These are phyloP conservation scores for Nothophaeocryptopus gaeumannii DNA, from an alignment of 2,329 filamentous ascomycete species.

Conservation along the genomic window DNA sequence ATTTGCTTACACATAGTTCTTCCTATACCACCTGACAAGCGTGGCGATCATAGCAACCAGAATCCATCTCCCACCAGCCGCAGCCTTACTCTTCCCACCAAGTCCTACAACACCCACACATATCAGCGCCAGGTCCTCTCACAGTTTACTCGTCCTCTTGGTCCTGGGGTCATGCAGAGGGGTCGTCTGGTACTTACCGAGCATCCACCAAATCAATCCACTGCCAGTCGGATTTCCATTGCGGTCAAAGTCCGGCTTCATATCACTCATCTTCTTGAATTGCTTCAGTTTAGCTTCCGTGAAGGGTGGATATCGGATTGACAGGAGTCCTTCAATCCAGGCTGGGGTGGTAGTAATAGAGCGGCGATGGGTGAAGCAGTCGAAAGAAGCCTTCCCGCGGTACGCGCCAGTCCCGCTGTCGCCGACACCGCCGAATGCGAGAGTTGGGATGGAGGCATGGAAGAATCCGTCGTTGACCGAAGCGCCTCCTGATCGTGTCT, in stretches of 20 bases:
- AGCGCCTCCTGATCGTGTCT: conserved; percentile 52
- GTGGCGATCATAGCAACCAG: conserved; percentile 25
- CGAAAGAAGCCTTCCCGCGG: conserved; percentile 71
- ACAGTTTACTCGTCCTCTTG: conserved; percentile 6
- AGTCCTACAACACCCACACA: conserved; percentile 17
- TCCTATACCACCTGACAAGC: conserved; percentile 17
- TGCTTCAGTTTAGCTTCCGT: conserved; percentile 52
- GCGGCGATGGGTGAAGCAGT: conserved; percentile 63
- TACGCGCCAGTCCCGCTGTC: conserved; percentile 74
- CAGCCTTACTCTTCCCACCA: conserved; percentile 28
- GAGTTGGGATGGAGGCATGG: conserved; percentile 66
- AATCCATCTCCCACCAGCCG: conserved; percentile 31
- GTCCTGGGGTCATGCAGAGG: conserved; percentile 1
- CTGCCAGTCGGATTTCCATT: conserved; percentile 42
- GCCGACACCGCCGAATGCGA: conserved; percentile 81
- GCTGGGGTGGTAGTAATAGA: conserved; percentile 60
- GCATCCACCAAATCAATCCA: conserved; percentile 31
- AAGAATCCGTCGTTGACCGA: conserved; percentile 60
- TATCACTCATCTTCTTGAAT: conserved; percentile 49
- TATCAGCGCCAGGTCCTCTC: conserved; percentile 5
- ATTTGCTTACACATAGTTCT: conserved; percentile 7
- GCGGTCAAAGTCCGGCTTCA: conserved; percentile 61
- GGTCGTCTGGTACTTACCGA: conserved; percentile 22
- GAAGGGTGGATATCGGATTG: conserved; percentile 65
- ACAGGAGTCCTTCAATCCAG: conserved; percentile 67